Conservation (phyloP, 2,329 filamentous ascomycete species). For the Ophiobolus disseminans region DNA sequence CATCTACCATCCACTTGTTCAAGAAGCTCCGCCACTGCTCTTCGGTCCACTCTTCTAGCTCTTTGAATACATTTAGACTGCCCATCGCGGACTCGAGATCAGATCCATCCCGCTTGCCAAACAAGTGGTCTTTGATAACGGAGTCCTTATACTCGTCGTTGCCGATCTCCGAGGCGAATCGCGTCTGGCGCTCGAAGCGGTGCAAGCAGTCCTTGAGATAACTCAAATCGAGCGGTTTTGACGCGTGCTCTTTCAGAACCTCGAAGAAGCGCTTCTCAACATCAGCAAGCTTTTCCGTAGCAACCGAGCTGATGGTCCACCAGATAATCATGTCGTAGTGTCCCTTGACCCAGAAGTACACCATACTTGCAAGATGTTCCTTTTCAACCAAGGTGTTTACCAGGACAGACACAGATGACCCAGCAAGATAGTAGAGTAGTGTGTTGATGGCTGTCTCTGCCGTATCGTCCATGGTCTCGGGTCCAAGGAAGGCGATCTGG, state of each 20-base stretch:
- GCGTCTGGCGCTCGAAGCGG: constrained; percentile 80
- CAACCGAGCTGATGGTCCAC: constrained; percentile 85
- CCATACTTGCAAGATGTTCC: constrained; percentile 87
- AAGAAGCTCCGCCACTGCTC: constrained; percentile 83
- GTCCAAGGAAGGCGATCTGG: constrained; percentile 84
- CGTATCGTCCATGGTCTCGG: constrained; percentile 72
- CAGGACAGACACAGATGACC: constrained; percentile 88
- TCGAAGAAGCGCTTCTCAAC: constrained; percentile 88
- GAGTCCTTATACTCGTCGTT: constrained; percentile 82
- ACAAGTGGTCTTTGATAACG: constrained; percentile 91
- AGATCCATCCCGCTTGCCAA: constrained; percentile 81
- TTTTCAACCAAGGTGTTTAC: constrained; percentile 93
- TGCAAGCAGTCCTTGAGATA: constrained; percentile 90
- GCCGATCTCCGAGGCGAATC: constrained; percentile 82
- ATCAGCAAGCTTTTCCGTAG: constrained; percentile 80
- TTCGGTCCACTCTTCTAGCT: constrained; percentile 80
- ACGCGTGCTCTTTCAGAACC: constrained; percentile 79
- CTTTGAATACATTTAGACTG: constrained; percentile 64
- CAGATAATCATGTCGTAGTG: constrained; percentile 84
- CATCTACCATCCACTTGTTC: constrained; percentile 83
- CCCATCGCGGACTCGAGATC: constrained; percentile 51
- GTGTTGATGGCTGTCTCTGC: constrained; percentile 76
- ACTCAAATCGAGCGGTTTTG: constrained; percentile 82
- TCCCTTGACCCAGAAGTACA: constrained; percentile 79
- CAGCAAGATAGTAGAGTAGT: constrained; percentile 84